Evolutionary conservation across 768 basidiomycete species (phyloP).

Genomic region (Auricularia auricula-judae): DNA sequence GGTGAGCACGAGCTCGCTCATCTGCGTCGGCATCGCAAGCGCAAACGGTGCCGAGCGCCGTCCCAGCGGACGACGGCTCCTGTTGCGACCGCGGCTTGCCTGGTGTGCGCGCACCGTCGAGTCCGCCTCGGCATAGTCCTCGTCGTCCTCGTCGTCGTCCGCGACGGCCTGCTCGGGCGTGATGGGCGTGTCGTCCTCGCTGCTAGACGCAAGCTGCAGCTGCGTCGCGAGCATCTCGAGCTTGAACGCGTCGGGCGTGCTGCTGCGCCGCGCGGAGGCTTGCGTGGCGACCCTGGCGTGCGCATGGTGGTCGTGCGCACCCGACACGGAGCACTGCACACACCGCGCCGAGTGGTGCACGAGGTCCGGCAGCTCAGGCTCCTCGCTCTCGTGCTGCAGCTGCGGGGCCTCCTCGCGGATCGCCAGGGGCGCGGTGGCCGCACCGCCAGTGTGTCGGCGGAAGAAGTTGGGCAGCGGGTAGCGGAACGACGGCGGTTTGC

Average conservation of each 20-base stretch:
- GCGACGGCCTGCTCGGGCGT: background rate
- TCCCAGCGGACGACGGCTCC: background rate
- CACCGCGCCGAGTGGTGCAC: background rate
- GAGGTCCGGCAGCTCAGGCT: background rate
- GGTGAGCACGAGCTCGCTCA: background rate
- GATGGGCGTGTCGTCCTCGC: background rate
- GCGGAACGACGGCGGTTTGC: background rate
- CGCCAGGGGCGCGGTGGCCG: background rate
- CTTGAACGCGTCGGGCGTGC: background rate
- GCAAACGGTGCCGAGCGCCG: background rate
- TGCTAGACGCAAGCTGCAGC: background rate
- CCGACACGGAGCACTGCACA: background rate
- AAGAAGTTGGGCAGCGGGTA: background rate
- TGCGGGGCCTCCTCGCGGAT: background rate
- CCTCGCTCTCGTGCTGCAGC: background rate
- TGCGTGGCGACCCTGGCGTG: background rate
- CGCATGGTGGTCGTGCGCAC: background rate
- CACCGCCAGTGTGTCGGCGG: background rate
- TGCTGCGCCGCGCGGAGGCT: background rate
- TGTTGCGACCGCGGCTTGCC: background rate
- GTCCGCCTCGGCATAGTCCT: background rate
- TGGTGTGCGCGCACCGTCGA: background rate
- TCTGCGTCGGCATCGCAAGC: background rate
- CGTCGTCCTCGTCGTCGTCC: background rate
- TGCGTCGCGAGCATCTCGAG: background rate